Evolutionary conservation across 257 asterid species (phyloP).

Genomic region (Fraxinus americana): DNA sequence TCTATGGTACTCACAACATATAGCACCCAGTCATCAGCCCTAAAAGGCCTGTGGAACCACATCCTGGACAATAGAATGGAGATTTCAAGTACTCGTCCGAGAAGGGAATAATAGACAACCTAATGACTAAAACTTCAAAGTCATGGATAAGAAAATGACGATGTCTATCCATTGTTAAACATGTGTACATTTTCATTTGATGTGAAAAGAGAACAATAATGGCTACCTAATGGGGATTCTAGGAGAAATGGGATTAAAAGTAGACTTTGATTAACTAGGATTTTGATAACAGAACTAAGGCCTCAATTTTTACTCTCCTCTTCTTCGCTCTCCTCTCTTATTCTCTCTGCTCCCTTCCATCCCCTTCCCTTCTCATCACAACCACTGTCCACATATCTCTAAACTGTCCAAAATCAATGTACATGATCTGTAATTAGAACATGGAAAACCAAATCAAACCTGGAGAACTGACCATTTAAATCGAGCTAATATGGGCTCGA

Average conservation of each 20-base stretch:
- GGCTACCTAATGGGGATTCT: background rate
- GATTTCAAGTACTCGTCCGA: conserved; percentile 20
- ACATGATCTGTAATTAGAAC: background rate
- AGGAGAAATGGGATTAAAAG: background rate
- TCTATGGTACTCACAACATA: conserved; percentile 68
- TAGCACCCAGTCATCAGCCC: conserved; percentile 96
- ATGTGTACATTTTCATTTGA: background rate
- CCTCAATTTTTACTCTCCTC: background rate
- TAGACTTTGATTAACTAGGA: background rate
- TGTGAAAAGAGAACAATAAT: background rate
- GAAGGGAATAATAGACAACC: background rate
- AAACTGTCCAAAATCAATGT: background rate
- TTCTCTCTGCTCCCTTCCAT: background rate
- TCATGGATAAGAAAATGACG: conserved; percentile 5
- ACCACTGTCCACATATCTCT: background rate
- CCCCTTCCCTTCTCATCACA: background rate
- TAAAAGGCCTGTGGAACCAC: conserved; percentile 89
- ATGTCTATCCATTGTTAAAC: conserved; percentile 2
- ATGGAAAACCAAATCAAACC: background rate
- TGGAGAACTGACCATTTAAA: background rate
- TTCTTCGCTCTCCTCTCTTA: background rate
- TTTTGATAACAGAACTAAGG: background rate
- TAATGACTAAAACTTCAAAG: conserved; percentile 2
- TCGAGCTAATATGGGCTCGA: background rate
- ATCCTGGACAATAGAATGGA: conserved; percentile 57